Percentiles rank a stretch among this genome's conserved stretches.
Conservation (phyloP, 352 stramenopile genomes). For the Globisporangium heterothallicum region DNA sequence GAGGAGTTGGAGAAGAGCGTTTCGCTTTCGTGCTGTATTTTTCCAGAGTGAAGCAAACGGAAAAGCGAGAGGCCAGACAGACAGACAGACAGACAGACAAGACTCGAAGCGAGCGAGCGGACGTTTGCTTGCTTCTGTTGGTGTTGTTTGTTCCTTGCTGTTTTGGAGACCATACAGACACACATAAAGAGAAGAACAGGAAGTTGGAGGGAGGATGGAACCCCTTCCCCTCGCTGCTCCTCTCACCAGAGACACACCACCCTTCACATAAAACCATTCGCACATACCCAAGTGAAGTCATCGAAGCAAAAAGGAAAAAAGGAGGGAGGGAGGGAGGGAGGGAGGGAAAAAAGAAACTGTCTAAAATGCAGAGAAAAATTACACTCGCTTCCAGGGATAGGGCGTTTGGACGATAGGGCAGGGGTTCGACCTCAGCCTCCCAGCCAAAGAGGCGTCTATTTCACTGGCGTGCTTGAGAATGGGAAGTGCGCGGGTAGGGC, state of each 20-base stretch:
- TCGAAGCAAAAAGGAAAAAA: too few species aligned
- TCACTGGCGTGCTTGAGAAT: constrained; percentile 8
- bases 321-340: too few species aligned
- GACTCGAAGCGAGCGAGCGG: too few species aligned
- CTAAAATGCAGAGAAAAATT: not conserved
- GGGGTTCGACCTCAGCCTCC: not conserved
- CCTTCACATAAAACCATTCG: not conserved
- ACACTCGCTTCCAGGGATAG: not conserved
- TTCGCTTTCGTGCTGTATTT: constrained; percentile 8
- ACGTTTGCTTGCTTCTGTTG: not conserved
- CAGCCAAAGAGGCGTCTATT: not conserved
- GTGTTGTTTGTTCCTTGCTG: too few species aligned
- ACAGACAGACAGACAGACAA: too few species aligned
- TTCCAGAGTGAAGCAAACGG: constrained; percentile 11
- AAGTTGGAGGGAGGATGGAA: not conserved
- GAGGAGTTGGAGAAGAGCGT: not conserved
- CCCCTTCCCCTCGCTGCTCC: not conserved
- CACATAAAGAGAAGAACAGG: too few species aligned
- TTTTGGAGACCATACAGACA: too few species aligned
- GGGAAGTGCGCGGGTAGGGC: not conserved
- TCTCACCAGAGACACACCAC: constrained; percentile 1
- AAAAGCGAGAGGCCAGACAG: not conserved
- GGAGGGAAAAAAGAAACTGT: constrained; percentile 1
- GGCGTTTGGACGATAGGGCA: not conserved
- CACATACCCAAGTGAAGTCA: not conserved